Evolutionary conservation across 2,329 filamentous ascomycete species (phyloP), one percentile per base, ranked within the genome.

Genomic region (Tolypocladium pustulatum): DNA sequence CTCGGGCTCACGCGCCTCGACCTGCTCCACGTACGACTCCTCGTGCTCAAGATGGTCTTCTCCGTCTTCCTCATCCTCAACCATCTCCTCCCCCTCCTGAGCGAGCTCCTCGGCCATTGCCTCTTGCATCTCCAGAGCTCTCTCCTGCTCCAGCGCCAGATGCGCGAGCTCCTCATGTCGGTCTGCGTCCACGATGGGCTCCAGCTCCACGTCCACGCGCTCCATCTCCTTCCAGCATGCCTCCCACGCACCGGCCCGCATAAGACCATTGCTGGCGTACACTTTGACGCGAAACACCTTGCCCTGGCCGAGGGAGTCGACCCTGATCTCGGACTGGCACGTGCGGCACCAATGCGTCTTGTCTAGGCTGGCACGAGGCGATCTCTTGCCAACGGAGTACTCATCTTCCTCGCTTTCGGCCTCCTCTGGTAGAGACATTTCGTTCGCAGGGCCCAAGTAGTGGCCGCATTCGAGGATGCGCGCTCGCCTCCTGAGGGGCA

Each of bases 171-270:
- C 83, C 22, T 80, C 79, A 57, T 85, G 79, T 15, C 87, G 68
- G 1, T 77, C 73, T 0, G 81, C 71, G 22, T 85, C 82, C 13
- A 91, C 80, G 67, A 87, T 82, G 4, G 94, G 89, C 66, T 89
- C 84, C 57, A 99, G 84, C 72, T 97, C 93, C 1, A 96, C 90
- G 68, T 99, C 94, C 0, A 97, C 90, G n/a, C 93, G 84, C 74
- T 99, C 94, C 94, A 99, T 99, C 73, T 97, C 93, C 65, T 85
- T 89, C 93, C 93, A 99, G 60, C 90, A 93, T 2, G 92, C 92
- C 5, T 84, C 84, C 94, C 94, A 99, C 0, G 94, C 93, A 0
- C 91, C 91, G 6, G 90, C 87, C 60, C 86, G 84, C 90, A 99
- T 96, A 54, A 97, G 76, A 0, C 94, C 94, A 71, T 97, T 99